Percentiles rank a stretch among this genome's conserved stretches.
Evolutionary conservation across 768 basidiomycete species (phyloP).

Genomic region (Ramaria rubella): DNA sequence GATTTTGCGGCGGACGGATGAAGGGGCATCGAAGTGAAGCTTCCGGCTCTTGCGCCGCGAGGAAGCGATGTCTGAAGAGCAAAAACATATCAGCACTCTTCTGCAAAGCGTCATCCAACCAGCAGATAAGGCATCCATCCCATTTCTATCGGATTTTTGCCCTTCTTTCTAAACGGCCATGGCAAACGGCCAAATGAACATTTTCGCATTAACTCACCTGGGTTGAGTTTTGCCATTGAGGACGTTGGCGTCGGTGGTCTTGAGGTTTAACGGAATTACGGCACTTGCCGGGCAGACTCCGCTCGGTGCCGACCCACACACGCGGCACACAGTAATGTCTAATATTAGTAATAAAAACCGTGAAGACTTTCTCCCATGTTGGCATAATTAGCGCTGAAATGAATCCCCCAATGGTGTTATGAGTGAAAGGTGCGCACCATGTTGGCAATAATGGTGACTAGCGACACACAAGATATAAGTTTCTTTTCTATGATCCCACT

Average conservation of each 20-base stretch:
- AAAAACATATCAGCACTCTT: slow-evolving; percentile 27
- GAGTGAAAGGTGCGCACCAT: too few species aligned
- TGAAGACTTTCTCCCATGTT: too few species aligned
- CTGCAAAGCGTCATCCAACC: slow-evolving; percentile 34
- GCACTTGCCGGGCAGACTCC: slow-evolving; percentile 3
- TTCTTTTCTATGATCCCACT: too few species aligned
- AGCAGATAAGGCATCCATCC: slow-evolving; percentile 49
- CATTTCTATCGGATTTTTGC: slow-evolving; percentile 26
- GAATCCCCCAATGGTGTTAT: too few species aligned
- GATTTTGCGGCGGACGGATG: slow-evolving; percentile 91
- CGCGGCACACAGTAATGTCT: too few species aligned
- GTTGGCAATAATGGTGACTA: too few species aligned
- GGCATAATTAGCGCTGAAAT: too few species aligned
- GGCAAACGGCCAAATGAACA: slow-evolving; percentile 17
- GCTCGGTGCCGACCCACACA: too few species aligned
- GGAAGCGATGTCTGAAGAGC: slow-evolving; percentile 68
- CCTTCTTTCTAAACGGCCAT: too few species aligned
- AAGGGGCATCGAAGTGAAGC: slow-evolving; percentile 95
- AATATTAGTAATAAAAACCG: too few species aligned
- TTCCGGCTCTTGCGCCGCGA: slow-evolving; percentile 98
- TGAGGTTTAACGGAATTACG: slow-evolving; percentile 6
- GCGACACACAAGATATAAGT: too few species aligned
- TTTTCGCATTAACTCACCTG: slow-evolving; percentile 50
- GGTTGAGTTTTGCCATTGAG: slow-evolving; percentile 52
- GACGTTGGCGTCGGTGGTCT: slow-evolving; percentile 10